A percentile compares a stretch with the other conserved stretches of the same genome.
Conservation (phyloP, 192 early-diverging fungal species). For the Lobulomyces angularis region DNA sequence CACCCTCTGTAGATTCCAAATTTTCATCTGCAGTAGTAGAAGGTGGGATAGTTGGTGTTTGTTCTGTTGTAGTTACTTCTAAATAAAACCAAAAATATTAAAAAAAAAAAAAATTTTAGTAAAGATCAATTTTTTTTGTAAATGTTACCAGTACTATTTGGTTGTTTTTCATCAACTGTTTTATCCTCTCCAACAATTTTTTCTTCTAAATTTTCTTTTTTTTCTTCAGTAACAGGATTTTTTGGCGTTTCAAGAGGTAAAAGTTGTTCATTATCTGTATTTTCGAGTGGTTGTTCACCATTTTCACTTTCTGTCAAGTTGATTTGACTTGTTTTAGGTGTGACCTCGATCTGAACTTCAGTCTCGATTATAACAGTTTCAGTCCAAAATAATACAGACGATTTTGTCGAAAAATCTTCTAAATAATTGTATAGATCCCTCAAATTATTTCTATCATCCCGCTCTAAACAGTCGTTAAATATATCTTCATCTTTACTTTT, state of each 20-base stretch:
- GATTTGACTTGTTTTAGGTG: neutral
- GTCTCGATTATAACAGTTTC: constrained; percentile 17
- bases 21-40: too few species aligned
- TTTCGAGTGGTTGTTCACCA: neutral
- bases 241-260: too few species aligned
- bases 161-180: too few species aligned
- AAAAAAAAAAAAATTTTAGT: too few species aligned
- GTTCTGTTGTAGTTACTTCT: too few species aligned
- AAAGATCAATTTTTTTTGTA: too few species aligned
- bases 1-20: too few species aligned
- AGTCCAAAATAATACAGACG: constrained; percentile 33
- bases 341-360: constrained; percentile 10
- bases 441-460: constrained; percentile 23
- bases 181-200: too few species aligned
- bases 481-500: constrained; percentile 12
- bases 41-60: too few species aligned
- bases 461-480: constrained; percentile 34
- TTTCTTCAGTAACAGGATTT: too few species aligned
- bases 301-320: neutral
- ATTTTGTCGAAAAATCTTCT: constrained; percentile 11
- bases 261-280: neutral
- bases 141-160: too few species aligned
- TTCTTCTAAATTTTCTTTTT: too few species aligned
- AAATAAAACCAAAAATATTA: neutral
- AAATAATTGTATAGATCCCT: constrained; percentile 27